Evolutionary conservation across 2,329 filamentous ascomycete genomes (phyloP), one percentile per base, ranked within the genome.

Genomic region (Botryotinia globosa): DNA sequence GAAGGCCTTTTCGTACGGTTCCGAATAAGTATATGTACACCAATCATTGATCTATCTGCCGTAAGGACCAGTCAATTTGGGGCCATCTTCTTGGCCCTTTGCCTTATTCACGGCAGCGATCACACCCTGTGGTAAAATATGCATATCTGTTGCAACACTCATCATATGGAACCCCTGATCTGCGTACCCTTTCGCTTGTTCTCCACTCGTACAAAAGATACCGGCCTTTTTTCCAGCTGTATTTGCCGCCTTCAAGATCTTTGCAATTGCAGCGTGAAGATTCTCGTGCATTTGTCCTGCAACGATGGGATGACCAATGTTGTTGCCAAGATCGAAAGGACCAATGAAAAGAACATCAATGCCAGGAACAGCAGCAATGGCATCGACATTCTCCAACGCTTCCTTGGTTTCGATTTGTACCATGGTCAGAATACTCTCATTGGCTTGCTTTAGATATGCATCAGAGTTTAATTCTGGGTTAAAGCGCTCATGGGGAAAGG

Each of bases 401-500:
- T 90, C 89, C 74, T 83, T 83, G 0, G 90, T 91, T 82, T 92
- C 90, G 69, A 92, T 91, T 80, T 91, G 90, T 18, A 91, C 88
- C 82, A 91, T 89, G 25, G 87, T 90, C 73, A 91, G 79, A 34
- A 91, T 83, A 44, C 84, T 84, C 14, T 84, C 83, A 77, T 89
- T 89, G 64, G 87, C 87, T 71, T 87, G 84, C 76, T 87, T 84
- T 68, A 89, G 83, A 75, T 89, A 89, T 74, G 87, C 85, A 20
- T 85, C 85, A 74, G 86, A 84, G 18, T 82, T 84, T n/a, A 86
- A 83, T 12, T 82, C 78, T 1, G 85, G 82, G 54, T 80, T 78
- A 77, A 87, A 87, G 45, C 83, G 83, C 73, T 85, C 84, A 82
- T 85, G 84, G 5, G 85, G 81, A 71, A 89, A 87, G 9, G 87